Evolutionary conservation across 352 stramenopile genomes (phyloP), one percentile per base, ranked within the genome.

Genomic region (Globisporangium apiculatum): DNA sequence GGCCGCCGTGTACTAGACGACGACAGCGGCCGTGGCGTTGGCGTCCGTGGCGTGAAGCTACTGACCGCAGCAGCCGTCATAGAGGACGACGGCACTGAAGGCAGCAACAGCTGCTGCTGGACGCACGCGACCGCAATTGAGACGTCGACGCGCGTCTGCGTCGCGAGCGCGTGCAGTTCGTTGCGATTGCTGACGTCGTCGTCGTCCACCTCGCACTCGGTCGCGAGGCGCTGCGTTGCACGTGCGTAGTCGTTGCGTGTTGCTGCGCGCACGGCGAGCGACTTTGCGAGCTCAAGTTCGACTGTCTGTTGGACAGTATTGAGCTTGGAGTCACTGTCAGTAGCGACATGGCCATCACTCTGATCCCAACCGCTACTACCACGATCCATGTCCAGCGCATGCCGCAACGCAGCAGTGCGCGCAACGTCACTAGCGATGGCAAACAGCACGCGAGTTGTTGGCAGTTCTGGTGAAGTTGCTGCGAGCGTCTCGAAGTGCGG

Each of bases 251-350:
- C 61, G 42, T 61, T 56, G 11, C 69, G 59, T 12, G 65, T 60
- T 24, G 68, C 53, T 12, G 56, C 54, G 56, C 65, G 65, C 45
- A 75, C 63, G 4, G 62, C 53, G 2, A 78, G 50, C 3, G 74
- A 38, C 41, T 65, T 46, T 15, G 64, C 55, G 24, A 75, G 53
- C 51, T 75, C 65, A 8, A 24, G 24, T 43, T 60, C 45, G 1
- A 60, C 52, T 12, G 59, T 15, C n/a, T 59, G 47, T 5, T 24
- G 57, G 1, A 64, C 36, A 35, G 40, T 7, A 3, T n/a, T 1
- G 10, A 12, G 24, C 4, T 31, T 31, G 24, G 24, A 31, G 24
- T 31, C 24, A 31, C 24, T 31, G 24, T 31, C 24, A 31, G 24
- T 31, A 31, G 24, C 24, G 24, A 3, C 24, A 31, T 31, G 24